phyloP scores from a whole-genome alignment of 345 rosid species.

The Punica granatum region DNA sequence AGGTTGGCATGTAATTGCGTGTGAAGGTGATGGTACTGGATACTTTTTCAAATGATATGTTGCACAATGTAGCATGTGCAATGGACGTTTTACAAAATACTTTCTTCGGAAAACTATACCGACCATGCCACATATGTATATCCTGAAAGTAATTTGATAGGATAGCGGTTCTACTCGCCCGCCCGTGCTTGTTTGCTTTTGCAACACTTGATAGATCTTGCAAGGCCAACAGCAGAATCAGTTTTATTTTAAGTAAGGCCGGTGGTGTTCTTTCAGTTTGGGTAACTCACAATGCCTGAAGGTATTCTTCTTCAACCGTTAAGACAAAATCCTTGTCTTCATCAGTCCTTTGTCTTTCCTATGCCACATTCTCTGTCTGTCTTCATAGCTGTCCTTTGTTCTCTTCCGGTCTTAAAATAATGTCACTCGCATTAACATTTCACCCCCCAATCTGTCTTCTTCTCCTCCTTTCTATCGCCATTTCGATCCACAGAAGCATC shows the following conservation, averaged over 20 bases:
- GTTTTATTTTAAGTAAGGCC: neutral
- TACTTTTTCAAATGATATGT: too few relatives aligned
- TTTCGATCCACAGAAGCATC: constrained; percentile 8
- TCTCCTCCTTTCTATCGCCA: constrained; percentile 4
- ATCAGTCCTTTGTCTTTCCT: neutral
- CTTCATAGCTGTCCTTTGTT: constrained; percentile 4
- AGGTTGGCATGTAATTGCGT: too few relatives aligned
- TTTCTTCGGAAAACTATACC: too few relatives aligned
- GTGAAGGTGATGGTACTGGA: too few relatives aligned
- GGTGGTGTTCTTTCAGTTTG: neutral
- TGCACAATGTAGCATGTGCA: too few relatives aligned
- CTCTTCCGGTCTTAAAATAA: constrained; percentile 1
- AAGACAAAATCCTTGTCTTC: neutral
- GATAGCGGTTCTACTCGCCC: too few relatives aligned
- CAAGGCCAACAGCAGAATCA: neutral
- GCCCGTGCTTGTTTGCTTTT: too few relatives aligned
- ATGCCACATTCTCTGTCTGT: neutral
- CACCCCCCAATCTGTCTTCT: neutral
- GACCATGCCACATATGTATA: too few relatives aligned
- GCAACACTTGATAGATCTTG: neutral
- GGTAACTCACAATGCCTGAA: neutral
- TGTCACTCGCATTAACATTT: neutral
- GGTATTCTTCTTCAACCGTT: neutral
- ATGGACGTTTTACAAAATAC: too few relatives aligned
- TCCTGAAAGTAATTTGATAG: too few relatives aligned